Conservation (phyloP, 495 filamentous ascomycete genomes). For the Tuber melanosporum region DNA sequence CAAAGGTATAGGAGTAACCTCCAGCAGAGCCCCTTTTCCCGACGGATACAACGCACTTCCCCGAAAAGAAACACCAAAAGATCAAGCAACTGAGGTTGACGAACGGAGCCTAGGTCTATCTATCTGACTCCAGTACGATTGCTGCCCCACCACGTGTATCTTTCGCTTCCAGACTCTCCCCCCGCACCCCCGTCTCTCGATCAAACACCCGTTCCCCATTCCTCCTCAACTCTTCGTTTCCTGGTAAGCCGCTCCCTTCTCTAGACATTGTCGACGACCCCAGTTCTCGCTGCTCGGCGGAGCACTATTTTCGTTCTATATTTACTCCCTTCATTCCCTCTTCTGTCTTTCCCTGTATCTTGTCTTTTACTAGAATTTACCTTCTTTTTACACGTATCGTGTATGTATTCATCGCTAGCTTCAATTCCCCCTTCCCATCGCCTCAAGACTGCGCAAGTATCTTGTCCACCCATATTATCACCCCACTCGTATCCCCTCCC, state of each 20-base stretch:
- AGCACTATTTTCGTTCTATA: neutral
- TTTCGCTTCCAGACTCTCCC: conserved; percentile 28
- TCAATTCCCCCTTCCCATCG: neutral
- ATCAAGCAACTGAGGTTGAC: conserved; percentile 2
- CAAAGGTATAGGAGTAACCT: conserved; percentile 15
- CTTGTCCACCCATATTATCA: neutral
- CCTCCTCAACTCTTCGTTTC: neutral
- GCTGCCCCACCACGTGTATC: conserved; percentile 20
- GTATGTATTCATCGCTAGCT: neutral
- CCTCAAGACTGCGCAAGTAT: neutral
- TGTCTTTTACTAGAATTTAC: neutral
- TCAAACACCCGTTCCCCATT: conserved; percentile 14
- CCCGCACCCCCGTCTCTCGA: conserved; percentile 20
- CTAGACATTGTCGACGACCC: neutral
- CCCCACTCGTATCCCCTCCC: neutral
- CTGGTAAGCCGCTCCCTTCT: neutral
- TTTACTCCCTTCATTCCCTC: neutral
- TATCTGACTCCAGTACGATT: conserved; percentile 7
- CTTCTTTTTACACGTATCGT: neutral
- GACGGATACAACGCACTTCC: conserved; percentile 16
- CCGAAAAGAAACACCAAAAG: conserved; percentile 15
- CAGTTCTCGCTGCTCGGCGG: neutral
- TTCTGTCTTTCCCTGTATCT: neutral
- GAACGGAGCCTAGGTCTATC: neutral
- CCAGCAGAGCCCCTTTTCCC: conserved; percentile 28